Percentiles rank a stretch among this genome's conserved stretches.
phyloP scores from a whole-genome alignment of 768 basidiomycete species.

The Suillus hirtellus region DNA sequence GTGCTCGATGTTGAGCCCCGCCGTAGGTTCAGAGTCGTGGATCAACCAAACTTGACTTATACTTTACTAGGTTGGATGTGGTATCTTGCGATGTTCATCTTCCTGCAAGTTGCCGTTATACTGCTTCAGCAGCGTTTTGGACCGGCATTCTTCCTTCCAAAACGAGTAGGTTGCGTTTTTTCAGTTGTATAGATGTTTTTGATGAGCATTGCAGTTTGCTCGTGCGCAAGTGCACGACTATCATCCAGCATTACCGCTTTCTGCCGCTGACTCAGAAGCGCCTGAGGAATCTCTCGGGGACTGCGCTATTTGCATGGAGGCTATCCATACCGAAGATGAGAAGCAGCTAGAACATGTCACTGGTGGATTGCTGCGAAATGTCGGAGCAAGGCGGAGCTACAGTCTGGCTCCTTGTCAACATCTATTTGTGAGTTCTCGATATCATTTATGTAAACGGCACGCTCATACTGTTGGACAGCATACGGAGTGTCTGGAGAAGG shows the following conservation, averaged over 20 bases:
- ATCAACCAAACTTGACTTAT: slow-evolving; percentile 5
- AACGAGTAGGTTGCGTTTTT: slow-evolving; percentile 45
- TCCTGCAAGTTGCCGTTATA: slow-evolving; percentile 60
- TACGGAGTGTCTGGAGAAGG: slow-evolving; percentile 83
- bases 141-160: slow-evolving; percentile 82
- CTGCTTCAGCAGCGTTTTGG: slow-evolving; percentile 76
- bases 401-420: slow-evolving; percentile 90
- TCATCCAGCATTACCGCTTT: slow-evolving; percentile 69
- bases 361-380: slow-evolving; percentile 39
- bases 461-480: slow-evolving; percentile 47
- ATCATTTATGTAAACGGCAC: background rate
- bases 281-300: slow-evolving; percentile 79
- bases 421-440: slow-evolving; percentile 63
- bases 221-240: slow-evolving; percentile 74
- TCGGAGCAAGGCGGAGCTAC: slow-evolving; percentile 58
- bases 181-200: background rate
- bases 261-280: slow-evolving; percentile 66
- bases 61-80: slow-evolving; percentile 61
- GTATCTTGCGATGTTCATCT: slow-evolving; percentile 56
- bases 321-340: slow-evolving; percentile 57
- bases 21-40: slow-evolving; percentile 43
- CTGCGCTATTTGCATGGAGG: slow-evolving; percentile 94
- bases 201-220: slow-evolving; percentile 46
- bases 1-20: slow-evolving; percentile 80
- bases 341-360: slow-evolving; percentile 36